phyloP scores from a whole-genome alignment of 1,284 basidiomycete genomes.

The Ceraceosorus guamensis region DNA sequence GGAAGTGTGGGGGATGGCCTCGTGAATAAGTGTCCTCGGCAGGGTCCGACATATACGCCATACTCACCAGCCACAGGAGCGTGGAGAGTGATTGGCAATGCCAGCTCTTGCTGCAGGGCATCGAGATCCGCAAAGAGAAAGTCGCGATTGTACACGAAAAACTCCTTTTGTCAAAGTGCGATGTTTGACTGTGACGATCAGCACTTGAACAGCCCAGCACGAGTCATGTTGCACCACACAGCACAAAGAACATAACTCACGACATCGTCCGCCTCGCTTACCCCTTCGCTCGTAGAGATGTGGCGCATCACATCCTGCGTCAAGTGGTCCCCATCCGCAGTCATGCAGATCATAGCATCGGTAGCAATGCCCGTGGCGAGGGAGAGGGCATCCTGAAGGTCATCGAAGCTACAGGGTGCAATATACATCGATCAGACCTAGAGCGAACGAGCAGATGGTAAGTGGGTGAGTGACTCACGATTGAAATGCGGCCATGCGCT shows the following conservation, averaged over 20 bases:
- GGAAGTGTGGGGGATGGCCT: not conserved
- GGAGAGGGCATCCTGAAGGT: conserved; percentile 42
- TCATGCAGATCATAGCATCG: conserved; percentile 45
- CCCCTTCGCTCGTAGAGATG: not conserved
- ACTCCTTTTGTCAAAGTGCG: conserved; percentile 15
- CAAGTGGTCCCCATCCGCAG: conserved; percentile 38
- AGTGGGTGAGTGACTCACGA: conserved; percentile 14
- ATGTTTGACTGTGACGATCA: not conserved
- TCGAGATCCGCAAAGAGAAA: conserved; percentile 39
- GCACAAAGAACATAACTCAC: not conserved
- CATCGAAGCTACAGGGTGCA: conserved; percentile 21
- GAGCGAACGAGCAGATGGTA: not conserved
- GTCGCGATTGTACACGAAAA: conserved; percentile 45
- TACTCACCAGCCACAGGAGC: conserved; percentile 6
- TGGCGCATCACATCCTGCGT: conserved; percentile 26
- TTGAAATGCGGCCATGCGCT: conserved; percentile 33
- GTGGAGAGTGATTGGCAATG: conserved; percentile 19
- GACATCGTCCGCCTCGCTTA: too few species aligned
- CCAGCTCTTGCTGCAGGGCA: conserved; percentile 29
- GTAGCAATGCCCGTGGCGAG: conserved; percentile 40
- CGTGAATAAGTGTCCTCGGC: not conserved
- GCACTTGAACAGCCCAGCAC: not conserved
- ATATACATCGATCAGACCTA: not conserved
- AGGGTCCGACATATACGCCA: too few species aligned
- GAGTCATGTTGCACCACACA: not conserved